Evolutionary conservation across 257 asterid species (phyloP), one percentile per base, ranked within the genome.

Genomic region (Penstemon davidsonii): DNA sequence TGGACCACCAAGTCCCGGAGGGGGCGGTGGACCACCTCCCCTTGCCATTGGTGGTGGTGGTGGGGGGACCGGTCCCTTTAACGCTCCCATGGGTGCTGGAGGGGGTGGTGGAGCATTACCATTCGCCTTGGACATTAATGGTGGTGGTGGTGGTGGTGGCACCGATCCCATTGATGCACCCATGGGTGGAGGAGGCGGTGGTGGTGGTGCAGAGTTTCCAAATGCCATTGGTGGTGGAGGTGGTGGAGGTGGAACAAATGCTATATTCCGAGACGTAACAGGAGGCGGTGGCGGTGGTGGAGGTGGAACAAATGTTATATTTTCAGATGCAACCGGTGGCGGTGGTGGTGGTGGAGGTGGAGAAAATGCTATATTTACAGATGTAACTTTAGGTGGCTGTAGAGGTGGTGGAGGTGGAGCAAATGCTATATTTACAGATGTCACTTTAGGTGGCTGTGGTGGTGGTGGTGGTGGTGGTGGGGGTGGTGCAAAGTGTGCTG

Each of bases 1-100:
- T 36, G 95, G 88, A 64, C 77, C 81, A 64, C 69, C 79, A 33
- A 67, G 71, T n/a, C 76, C 84, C 55, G 86, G 90, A 15, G 87
- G 86, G 0, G 85, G 86, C 5, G 79, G 78, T 38, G 80, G 82
- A 44, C 76, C 63, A 5, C n/a, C 68, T 60, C 57, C 67, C 8
- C 19, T 71, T 53, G 62, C 57, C 38, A 70, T 47, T 12, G 75
- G 64, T 7, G 79, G 82, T 3, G 83, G 82, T 2, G 79, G 81
- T 3, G 84, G 68, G 5, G 79, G 71, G 13, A 68, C 68, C 9
- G 73, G 69, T 45, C 87, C 81, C 11, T 64, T 76, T n/a, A 75
- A 44, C 57, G 66, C 81, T 7, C 33, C 38, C 71, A 73, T 68
- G 9, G 87, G 86, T 5, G 88, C 85, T 61, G 85, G 87, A 18